Evolutionary conservation across 1,284 basidiomycete species (phyloP).

Genomic region (Irpex sp.): DNA sequence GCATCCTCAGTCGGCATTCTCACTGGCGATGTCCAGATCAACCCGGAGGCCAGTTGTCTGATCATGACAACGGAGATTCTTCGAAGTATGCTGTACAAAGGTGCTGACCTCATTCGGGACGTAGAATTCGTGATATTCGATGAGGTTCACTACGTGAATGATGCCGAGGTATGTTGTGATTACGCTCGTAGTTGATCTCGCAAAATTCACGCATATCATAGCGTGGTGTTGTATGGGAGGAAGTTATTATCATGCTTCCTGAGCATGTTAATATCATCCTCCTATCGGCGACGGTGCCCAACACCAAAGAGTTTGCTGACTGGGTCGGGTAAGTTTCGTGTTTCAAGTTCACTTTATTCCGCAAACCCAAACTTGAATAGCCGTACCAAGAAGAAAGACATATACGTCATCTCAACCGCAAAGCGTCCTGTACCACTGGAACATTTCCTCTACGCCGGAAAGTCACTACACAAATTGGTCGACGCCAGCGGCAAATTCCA

Average conservation of each 20-base stretch:
- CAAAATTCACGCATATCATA: constrained; percentile 29
- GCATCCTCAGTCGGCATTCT: constrained; percentile 92
- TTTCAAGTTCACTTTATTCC: neutral
- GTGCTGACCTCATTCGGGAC: constrained; percentile 96
- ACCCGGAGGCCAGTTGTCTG: constrained; percentile 95
- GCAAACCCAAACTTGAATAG: constrained; percentile 36
- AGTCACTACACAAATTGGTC: constrained; percentile 91
- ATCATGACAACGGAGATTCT: constrained; percentile 99
- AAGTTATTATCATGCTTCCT: constrained; percentile 98
- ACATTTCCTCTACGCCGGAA: constrained; percentile 93
- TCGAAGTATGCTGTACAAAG: constrained; percentile 98
- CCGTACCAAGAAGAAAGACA: constrained; percentile 98
- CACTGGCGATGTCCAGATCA: constrained; percentile 99
- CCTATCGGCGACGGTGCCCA: constrained; percentile 96
- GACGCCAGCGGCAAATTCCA: constrained; percentile 82
- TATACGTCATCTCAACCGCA: constrained; percentile 97
- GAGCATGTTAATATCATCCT: constrained; percentile 97
- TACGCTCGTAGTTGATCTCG: neutral
- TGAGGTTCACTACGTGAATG: constrained; percentile 99
- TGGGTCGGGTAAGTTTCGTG: constrained; percentile 88
- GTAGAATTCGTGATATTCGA: constrained; percentile 99
- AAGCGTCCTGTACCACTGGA: constrained; percentile 97
- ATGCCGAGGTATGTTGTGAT: constrained; percentile 75
- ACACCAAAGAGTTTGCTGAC: constrained; percentile 97
- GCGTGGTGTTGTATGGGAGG: constrained; percentile 99